Conservation (phyloP, 2,329 filamentous ascomycete genomes). For the Aureobasidium namibiae region DNA sequence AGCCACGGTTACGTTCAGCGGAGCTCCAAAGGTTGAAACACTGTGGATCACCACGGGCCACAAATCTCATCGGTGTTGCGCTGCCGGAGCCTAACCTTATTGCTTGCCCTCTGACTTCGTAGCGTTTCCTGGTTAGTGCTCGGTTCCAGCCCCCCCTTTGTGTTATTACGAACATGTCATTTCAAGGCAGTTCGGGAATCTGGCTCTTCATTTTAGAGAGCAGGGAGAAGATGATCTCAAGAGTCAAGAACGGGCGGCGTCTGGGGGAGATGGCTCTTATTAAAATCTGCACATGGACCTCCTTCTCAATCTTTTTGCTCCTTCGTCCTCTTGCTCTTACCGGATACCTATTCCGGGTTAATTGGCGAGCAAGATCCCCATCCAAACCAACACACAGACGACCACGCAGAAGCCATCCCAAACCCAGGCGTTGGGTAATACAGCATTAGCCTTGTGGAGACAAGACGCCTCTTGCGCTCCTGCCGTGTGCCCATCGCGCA, state of each 20-base stretch:
- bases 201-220: background rate
- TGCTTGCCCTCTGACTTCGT: background rate
- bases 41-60: slow-evolving; percentile 1
- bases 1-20: background rate
- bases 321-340: background rate
- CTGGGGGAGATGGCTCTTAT: background rate
- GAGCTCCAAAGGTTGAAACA: background rate
- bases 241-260: background rate
- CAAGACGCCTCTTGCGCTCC: background rate
- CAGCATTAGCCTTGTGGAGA: slow-evolving; percentile 2
- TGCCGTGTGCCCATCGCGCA: slow-evolving; percentile 1
- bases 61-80: background rate
- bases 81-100: background rate
- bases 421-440: slow-evolving; percentile 1
- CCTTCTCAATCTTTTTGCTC: background rate
- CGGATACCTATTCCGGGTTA: background rate
- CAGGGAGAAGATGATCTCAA: background rate
- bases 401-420: background rate
- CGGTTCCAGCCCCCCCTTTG: slow-evolving; percentile 2
- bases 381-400: slow-evolving; percentile 3
- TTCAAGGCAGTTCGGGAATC: background rate
- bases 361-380: background rate
- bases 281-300: background rate
- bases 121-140: background rate
- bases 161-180: slow-evolving; percentile 3